phyloP scores from a whole-genome alignment of 192 early-diverging fungal genomes.

The Rhizophagus clarus region DNA sequence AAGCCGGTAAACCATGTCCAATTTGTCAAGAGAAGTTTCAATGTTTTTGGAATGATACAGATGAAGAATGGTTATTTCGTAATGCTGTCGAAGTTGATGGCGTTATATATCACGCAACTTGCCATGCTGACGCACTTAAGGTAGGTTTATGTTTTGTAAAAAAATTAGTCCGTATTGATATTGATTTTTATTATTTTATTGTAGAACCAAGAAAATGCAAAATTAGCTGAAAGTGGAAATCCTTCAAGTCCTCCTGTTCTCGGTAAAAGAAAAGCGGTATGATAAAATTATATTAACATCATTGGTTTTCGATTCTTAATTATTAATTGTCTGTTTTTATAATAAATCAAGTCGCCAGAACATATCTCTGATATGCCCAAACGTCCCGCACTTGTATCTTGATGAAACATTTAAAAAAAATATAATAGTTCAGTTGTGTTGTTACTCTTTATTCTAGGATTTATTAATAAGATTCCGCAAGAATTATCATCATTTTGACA shows the following conservation, averaged over 20 bases:
- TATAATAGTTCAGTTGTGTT: not conserved
- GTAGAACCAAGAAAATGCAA: not conserved
- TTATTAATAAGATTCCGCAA: not conserved
- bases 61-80: conserved; percentile 75
- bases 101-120: conserved; percentile 62
- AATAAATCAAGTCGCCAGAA: conserved; percentile 5
- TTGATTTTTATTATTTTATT: conserved; percentile 2
- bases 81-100: conserved; percentile 67
- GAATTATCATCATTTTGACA: not conserved
- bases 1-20: conserved; percentile 61
- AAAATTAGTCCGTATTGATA: not conserved
- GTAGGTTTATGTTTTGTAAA: conserved; percentile 26
- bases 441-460: not conserved
- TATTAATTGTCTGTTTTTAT: not conserved
- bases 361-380: conserved; percentile 2
- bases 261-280: conserved; percentile 11
- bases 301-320: not conserved
- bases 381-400: conserved; percentile 24
- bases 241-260: not conserved
- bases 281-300: not conserved
- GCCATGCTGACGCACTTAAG: conserved; percentile 53
- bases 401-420: conserved; percentile 2
- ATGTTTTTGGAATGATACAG: conserved; percentile 72
- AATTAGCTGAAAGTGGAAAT: not conserved
- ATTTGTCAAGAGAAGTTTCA: conserved; percentile 79